Evolutionary conservation across 2,329 filamentous ascomycete species (phyloP).

Genomic region (Magnaporthiopsis rhizophila): DNA sequence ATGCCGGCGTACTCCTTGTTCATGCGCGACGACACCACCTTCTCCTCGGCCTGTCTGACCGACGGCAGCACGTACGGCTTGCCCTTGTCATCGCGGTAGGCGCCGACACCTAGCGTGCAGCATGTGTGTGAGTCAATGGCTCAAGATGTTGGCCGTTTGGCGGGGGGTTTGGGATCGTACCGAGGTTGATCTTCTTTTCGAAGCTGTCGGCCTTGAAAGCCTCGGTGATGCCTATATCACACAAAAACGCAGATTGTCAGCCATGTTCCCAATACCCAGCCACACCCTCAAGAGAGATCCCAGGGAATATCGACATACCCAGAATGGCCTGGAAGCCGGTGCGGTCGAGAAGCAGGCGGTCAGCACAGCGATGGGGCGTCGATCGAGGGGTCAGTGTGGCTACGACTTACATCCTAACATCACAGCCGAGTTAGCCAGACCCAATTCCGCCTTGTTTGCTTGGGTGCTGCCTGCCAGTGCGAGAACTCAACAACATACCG

Average conservation of each 20-base stretch:
- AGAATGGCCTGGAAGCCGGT: conserved; percentile 58
- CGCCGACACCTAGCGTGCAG: conserved; percentile 67
- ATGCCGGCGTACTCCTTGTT: conserved; percentile 99
- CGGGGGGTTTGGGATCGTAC: conserved; percentile 35
- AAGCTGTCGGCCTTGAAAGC: conserved; percentile 97
- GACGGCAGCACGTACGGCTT: conserved; percentile 97
- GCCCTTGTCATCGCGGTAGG: conserved; percentile 95
- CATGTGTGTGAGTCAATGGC: neutral
- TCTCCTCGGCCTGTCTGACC: conserved; percentile 80
- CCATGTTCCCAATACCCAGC: neutral
- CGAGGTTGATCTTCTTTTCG: conserved; percentile 95
- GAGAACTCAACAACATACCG: conserved; percentile 52
- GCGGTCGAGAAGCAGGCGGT: conserved; percentile 13
- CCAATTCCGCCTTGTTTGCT: conserved; percentile 14
- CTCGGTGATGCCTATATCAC: conserved; percentile 71
- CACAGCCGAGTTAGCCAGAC: conserved; percentile 10
- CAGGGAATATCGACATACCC: conserved; percentile 39
- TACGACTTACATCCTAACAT: conserved; percentile 28
- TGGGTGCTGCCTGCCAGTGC: too few species aligned
- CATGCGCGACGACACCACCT: conserved; percentile 66
- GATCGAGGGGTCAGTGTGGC: conserved; percentile 15
- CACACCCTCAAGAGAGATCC: neutral
- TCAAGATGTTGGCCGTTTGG: conserved; percentile 8
- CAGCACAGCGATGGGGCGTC: conserved; percentile 9
- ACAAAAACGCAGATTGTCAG: conserved; percentile 16